phyloP scores from a whole-genome alignment of 2,329 filamentous ascomycete species.

The Pseudocercospora vitis region DNA sequence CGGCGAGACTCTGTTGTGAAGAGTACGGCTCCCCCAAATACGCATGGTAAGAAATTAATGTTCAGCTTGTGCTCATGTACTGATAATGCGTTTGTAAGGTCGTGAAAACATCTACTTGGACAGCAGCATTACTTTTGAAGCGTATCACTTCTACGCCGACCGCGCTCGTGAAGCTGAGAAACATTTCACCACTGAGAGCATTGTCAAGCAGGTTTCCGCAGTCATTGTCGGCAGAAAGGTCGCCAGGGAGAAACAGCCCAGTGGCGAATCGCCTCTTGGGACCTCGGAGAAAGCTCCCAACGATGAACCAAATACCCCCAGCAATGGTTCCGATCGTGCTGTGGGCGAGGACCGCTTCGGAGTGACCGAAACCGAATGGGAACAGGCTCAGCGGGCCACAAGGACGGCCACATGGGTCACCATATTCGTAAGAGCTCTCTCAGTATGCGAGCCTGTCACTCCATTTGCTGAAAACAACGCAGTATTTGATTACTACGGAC shows the following conservation, averaged over 20 bases:
- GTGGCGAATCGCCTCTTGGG: not conserved
- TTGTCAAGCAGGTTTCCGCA: conserved; percentile 8
- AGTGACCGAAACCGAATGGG: conserved; percentile 41
- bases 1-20: not conserved
- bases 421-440: conserved; percentile 35
- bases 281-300: conserved; percentile 12
- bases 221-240: conserved; percentile 13
- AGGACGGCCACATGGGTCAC: conserved; percentile 41
- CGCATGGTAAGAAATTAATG: not conserved
- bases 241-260: not conserved
- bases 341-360: conserved; percentile 20
- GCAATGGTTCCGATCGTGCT: conserved; percentile 7
- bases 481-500: conserved; percentile 46
- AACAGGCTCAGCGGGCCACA: conserved; percentile 37
- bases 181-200: conserved; percentile 7
- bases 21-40: not conserved
- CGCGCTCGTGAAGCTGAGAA: conserved; percentile 22
- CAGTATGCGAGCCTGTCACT: too few relatives aligned
- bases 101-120: conserved; percentile 20
- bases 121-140: conserved; percentile 19
- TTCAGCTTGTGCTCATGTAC: not conserved
- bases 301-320: not conserved
- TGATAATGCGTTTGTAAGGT: not conserved
- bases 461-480: not conserved
- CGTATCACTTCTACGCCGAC: conserved; percentile 19